Conservation (phyloP, 1,284 basidiomycete genomes). For the Amylostereum areolatum region DNA sequence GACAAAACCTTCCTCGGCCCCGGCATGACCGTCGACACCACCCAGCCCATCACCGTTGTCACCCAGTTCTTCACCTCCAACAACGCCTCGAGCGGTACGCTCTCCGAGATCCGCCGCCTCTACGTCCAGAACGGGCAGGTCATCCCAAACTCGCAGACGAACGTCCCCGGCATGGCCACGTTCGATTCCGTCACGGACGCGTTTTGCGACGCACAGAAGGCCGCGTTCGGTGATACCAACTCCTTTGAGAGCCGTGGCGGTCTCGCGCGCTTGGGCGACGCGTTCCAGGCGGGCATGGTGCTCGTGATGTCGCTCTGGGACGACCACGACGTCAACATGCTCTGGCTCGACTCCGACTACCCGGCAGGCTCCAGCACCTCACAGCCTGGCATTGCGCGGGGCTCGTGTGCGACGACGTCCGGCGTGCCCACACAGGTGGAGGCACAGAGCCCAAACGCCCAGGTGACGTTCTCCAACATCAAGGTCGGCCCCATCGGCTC, state of each 20-base stretch:
- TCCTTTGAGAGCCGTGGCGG: slow-evolving; percentile 28
- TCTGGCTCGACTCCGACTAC: slow-evolving; percentile 57
- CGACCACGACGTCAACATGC: slow-evolving; percentile 50
- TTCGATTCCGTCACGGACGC: slow-evolving; percentile 31
- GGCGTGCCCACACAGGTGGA: slow-evolving; percentile 44
- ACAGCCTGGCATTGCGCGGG: slow-evolving; percentile 44
- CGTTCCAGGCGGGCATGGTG: slow-evolving; percentile 44
- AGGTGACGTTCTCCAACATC: slow-evolving; percentile 53
- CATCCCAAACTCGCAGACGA: slow-evolving; percentile 43
- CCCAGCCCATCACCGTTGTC: slow-evolving; percentile 36
- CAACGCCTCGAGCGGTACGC: slow-evolving; percentile 36
- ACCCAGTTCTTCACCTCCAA: slow-evolving; percentile 44
- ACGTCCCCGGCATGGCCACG: slow-evolving; percentile 32
- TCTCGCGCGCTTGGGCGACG: slow-evolving; percentile 35
- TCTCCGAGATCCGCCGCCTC: slow-evolving; percentile 45
- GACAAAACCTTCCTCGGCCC: slow-evolving; percentile 40
- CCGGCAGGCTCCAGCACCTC: slow-evolving; percentile 35
- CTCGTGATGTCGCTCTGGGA: slow-evolving; percentile 52
- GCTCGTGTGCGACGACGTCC: slow-evolving; percentile 42
- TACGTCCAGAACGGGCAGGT: slow-evolving; percentile 48
- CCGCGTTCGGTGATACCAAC: slow-evolving; percentile 30
- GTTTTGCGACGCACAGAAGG: slow-evolving; percentile 34
- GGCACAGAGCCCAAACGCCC: slow-evolving; percentile 29
- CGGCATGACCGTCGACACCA: slow-evolving; percentile 42
- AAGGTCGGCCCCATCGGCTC: slow-evolving; percentile 47